These are phyloP conservation scores for Firmiana major DNA, from an alignment of 345 rosid genomes.

Conservation along the genomic window DNA sequence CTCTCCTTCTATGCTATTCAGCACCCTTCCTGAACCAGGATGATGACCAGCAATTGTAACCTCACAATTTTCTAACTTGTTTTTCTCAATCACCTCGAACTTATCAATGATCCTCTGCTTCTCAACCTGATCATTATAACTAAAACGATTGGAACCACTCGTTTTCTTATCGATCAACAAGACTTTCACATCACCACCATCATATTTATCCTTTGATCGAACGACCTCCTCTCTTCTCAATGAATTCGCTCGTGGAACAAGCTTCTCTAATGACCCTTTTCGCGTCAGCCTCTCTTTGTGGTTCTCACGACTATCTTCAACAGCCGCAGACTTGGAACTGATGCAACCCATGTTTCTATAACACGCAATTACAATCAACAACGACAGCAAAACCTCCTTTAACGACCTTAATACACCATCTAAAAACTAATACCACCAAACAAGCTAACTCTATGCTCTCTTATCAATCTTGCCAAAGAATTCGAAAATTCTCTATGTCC, in stretches of 20 bases:
- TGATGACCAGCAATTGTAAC: slow-evolving; percentile 25
- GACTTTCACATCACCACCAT: slow-evolving; percentile 47
- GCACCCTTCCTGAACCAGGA: slow-evolving; percentile 36
- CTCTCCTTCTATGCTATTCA: slow-evolving; percentile 48
- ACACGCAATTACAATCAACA: background rate
- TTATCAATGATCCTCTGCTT: slow-evolving; percentile 19
- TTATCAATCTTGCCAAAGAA: slow-evolving; percentile 6
- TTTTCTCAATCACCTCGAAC: slow-evolving; percentile 26
- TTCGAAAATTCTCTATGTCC: slow-evolving; percentile 15
- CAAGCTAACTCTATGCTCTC: background rate
- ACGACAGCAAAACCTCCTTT: slow-evolving; percentile 17
- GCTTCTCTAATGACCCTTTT: slow-evolving; percentile 52
- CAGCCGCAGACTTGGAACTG: slow-evolving; percentile 51
- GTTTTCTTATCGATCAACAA: slow-evolving; percentile 52
- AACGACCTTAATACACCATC: slow-evolving; percentile 21
- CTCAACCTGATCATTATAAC: slow-evolving; percentile 49
- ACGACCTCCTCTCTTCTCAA: slow-evolving; percentile 57
- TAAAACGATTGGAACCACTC: slow-evolving; percentile 43
- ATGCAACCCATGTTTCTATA: slow-evolving; percentile 66
- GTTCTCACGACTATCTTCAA: slow-evolving; percentile 35
- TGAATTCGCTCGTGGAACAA: slow-evolving; percentile 52
- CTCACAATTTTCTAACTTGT: slow-evolving; percentile 32
- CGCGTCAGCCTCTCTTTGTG: slow-evolving; percentile 44
- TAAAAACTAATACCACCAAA: background rate
- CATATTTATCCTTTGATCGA: slow-evolving; percentile 33